phyloP scores from a whole-genome alignment of 371 early-diverging fungal species.

The Dinochytrium kinnereticum region DNA sequence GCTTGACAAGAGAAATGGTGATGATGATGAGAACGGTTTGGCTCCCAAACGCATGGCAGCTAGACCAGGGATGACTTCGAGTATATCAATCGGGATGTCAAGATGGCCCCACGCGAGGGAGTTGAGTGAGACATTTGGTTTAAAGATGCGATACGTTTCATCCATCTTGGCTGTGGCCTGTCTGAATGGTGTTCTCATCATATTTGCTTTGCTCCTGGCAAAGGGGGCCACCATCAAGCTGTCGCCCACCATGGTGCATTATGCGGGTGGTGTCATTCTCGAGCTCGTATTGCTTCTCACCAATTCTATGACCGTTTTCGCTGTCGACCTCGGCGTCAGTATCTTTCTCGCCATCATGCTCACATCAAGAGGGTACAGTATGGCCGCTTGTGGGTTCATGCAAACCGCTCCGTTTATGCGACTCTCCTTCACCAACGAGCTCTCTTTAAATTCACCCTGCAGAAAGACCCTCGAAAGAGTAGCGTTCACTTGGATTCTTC shows the following conservation, averaged over 20 bases:
- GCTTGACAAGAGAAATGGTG: background rate
- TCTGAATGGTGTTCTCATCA: background rate
- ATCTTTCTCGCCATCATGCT: constrained; percentile 18
- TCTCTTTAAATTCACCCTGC: constrained; percentile 30
- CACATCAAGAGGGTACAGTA: constrained; percentile 16
- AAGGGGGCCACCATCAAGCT: background rate
- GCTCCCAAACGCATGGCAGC: background rate
- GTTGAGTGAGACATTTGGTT: constrained; percentile 14
- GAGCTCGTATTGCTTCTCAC: constrained; percentile 18
- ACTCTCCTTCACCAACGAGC: constrained; percentile 19
- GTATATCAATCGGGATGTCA: constrained; percentile 2
- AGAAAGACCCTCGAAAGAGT: constrained; percentile 28
- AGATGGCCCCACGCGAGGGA: constrained; percentile 14
- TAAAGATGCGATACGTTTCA: constrained; percentile 1
- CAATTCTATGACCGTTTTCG: constrained; percentile 12
- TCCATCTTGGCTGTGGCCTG: background rate
- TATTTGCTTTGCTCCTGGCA: background rate
- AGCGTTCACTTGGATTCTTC: constrained; percentile 24
- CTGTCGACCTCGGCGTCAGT: constrained; percentile 13
- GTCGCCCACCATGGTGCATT: constrained; percentile 2
- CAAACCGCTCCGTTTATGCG: constrained; percentile 25
- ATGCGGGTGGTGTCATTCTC: constrained; percentile 20
- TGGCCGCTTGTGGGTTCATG: constrained; percentile 27
- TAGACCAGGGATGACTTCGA: background rate
- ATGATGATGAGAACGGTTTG: background rate